Evolutionary conservation across 2,329 filamentous ascomycete genomes (phyloP).

Genomic region (Ceratocystis cubensis): DNA sequence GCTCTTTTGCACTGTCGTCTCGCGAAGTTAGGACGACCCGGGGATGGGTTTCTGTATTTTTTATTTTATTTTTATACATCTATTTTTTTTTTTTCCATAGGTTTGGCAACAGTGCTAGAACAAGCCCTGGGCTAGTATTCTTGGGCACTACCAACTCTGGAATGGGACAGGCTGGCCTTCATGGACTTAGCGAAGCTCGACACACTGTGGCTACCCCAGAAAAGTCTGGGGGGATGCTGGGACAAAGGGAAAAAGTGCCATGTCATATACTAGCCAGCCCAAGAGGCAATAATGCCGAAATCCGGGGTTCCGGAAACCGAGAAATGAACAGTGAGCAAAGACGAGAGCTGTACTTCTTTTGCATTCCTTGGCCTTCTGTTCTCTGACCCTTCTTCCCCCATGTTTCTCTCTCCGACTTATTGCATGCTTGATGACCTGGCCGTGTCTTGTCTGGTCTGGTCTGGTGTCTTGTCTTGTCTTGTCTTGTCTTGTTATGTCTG

Average conservation of each 20-base stretch:
- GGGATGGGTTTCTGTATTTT: background rate
- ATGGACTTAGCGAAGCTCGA: background rate
- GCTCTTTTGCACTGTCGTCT: background rate
- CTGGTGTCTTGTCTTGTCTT: background rate
- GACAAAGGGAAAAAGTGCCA: background rate
- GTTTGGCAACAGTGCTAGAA: background rate
- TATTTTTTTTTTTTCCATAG: background rate
- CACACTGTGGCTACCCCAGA: background rate
- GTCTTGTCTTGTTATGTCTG: background rate
- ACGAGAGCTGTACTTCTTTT: background rate
- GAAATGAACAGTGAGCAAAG: background rate
- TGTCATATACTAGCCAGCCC: background rate
- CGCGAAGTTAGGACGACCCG: background rate
- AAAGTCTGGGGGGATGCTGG: background rate
- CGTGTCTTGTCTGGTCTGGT: background rate
- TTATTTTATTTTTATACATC: no score
- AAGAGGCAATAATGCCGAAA: background rate
- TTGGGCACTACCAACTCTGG: background rate
- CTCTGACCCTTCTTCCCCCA: background rate
- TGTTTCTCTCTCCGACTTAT: background rate
- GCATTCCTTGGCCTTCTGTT: background rate
- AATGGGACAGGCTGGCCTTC: background rate
- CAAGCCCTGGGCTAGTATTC: background rate
- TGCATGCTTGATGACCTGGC: background rate
- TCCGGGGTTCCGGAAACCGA: constrained; percentile 1